phyloP scores from a whole-genome alignment of 169 alveolate genomes.

The Plasmodium reichenowi region DNA sequence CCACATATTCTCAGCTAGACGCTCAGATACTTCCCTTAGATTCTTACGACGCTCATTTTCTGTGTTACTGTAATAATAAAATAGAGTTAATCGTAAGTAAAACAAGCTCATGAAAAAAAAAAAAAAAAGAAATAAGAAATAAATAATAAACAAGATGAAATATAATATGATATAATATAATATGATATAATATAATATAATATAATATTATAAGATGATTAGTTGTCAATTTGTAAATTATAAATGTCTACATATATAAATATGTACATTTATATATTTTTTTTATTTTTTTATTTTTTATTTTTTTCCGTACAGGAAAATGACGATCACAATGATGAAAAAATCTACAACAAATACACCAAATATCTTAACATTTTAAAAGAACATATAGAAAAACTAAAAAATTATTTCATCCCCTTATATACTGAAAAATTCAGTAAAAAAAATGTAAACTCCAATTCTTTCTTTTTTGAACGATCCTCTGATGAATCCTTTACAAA shows the following conservation, averaged over 20 bases:
- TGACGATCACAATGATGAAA: constrained; percentile 36
- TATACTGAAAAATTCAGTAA: constrained; percentile 50
- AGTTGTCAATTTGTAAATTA: background rate
- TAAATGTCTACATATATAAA: constrained; percentile 62
- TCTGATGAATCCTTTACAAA: constrained; percentile 57
- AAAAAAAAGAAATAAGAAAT: background rate
- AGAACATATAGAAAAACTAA: constrained; percentile 55
- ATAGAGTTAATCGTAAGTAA: constrained; percentile 82
- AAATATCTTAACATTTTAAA: constrained; percentile 42
- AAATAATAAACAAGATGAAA: no score
- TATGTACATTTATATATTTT: constrained; percentile 33
- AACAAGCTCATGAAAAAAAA: background rate
- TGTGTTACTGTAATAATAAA: constrained; percentile 84
- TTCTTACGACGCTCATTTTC: constrained; percentile 84
- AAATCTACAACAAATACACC: constrained; percentile 43
- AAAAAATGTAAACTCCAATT: constrained; percentile 7
- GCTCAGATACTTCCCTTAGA: constrained; percentile 84
- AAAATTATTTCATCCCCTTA: constrained; percentile 50
- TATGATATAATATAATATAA: background rate
- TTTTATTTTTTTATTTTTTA: no score
- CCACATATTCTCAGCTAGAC: constrained; percentile 81
- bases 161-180: no score
- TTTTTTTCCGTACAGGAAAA: constrained; percentile 25
- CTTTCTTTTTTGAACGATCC: constrained; percentile 18
- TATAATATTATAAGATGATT: background rate